Evolutionary conservation across 768 basidiomycete genomes (phyloP).

Genomic region (Infundibulicybe gibba): DNA sequence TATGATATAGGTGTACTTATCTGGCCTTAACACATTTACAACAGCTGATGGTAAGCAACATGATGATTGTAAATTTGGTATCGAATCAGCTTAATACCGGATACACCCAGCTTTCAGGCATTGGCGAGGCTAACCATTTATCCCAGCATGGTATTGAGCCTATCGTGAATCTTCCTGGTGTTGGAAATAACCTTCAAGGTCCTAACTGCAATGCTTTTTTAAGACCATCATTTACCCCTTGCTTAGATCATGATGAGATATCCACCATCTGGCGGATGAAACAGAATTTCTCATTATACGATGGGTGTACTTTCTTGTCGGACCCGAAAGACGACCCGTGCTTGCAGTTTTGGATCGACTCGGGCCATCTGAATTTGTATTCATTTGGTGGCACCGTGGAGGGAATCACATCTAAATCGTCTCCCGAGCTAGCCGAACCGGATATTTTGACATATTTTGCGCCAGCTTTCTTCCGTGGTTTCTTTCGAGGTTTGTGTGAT

Average conservation of each 20-base stretch:
- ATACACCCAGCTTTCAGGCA: constrained; percentile 12
- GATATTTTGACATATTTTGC: constrained; percentile 22
- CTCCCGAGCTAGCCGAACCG: constrained; percentile 13
- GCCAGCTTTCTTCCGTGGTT: constrained; percentile 21
- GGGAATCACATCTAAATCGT: constrained; percentile 17
- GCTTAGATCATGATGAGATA: constrained; percentile 27
- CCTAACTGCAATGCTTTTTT: background rate
- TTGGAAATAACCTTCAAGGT: constrained; percentile 27
- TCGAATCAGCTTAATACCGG: background rate
- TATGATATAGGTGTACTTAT: background rate
- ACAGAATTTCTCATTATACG: constrained; percentile 19
- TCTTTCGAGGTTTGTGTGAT: constrained; percentile 16
- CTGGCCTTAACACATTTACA: background rate
- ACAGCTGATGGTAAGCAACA: constrained; percentile 17
- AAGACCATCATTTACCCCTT: background rate
- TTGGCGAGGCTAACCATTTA: too few species aligned
- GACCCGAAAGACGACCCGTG: constrained; percentile 23
- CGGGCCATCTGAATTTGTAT: constrained; percentile 19
- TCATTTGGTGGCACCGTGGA: constrained; percentile 19
- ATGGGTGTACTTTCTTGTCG: constrained; percentile 21
- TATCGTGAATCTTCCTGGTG: too few species aligned
- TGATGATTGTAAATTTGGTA: background rate
- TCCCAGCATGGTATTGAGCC: too few species aligned
- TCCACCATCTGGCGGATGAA: constrained; percentile 24
- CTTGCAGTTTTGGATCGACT: constrained; percentile 18